A percentile compares a stretch with the other conserved stretches of the same genome.
These are phyloP conservation scores for Ophiorrhiza pumila DNA, from an alignment of 257 asterid species.

Conservation along the genomic window DNA sequence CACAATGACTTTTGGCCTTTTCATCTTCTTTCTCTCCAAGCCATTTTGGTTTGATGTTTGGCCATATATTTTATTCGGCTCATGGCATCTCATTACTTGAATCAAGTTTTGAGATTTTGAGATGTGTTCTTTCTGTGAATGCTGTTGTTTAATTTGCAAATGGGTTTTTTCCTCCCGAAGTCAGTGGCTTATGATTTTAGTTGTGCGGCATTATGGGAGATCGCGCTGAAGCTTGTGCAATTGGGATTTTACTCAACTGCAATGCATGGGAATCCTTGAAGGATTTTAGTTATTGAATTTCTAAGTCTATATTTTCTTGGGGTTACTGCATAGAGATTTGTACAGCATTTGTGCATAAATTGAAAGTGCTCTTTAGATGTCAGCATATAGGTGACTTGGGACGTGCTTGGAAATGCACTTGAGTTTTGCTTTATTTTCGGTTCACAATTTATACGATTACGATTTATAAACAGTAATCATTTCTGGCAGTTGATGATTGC, in stretches of 20 bases:
- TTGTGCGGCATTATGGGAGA: background rate
- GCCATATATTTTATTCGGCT: background rate
- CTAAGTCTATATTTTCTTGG: background rate
- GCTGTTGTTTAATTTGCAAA: background rate
- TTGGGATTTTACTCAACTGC: too few relatives aligned
- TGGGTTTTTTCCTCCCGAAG: background rate
- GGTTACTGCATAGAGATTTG: background rate
- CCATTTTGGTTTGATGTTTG: background rate
- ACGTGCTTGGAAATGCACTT: conserved; percentile 1
- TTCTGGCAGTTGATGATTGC: background rate
- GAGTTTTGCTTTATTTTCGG: background rate
- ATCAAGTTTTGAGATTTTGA: background rate
- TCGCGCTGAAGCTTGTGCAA: background rate
- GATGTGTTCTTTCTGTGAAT: too few relatives aligned
- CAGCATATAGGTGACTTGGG: background rate
- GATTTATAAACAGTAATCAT: background rate
- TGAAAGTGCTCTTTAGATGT: background rate
- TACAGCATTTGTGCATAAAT: too few relatives aligned
- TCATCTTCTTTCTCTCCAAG: background rate
- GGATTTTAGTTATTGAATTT: background rate
- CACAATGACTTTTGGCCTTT: background rate
- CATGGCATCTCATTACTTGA: background rate
- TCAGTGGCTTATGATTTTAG: background rate
- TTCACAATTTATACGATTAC: background rate
- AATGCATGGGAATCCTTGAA: background rate